Conservation (phyloP, 805 yeast species). For the Hemisphaericaspora nanyangensis region DNA sequence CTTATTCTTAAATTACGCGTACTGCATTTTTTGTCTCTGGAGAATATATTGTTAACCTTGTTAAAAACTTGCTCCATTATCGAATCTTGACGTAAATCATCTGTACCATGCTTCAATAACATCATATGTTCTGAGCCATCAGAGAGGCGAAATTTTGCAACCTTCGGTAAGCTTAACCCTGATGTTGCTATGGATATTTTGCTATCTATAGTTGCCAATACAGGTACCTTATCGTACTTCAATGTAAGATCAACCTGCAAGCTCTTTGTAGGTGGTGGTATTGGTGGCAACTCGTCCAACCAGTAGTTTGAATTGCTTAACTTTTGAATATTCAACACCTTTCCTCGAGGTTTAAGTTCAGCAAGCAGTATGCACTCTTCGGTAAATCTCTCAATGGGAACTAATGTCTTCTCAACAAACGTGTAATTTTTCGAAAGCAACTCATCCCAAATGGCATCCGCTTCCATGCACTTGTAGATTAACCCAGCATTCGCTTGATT, state of each 20-base stretch:
- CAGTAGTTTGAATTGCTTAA: slow-evolving; percentile 46
- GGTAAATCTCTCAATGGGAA: slow-evolving; percentile 49
- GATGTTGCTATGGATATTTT: slow-evolving; percentile 62
- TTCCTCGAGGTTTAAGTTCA: slow-evolving; percentile 37
- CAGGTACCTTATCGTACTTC: slow-evolving; percentile 45
- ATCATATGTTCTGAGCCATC: slow-evolving; percentile 59
- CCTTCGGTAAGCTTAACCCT: slow-evolving; percentile 87
- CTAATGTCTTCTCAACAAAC: slow-evolving; percentile 28
- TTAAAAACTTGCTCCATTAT: slow-evolving; percentile 97
- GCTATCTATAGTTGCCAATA: slow-evolving; percentile 43
- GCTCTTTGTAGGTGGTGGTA: slow-evolving; percentile 68
- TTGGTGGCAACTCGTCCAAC: slow-evolving; percentile 43
- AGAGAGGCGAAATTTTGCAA: slow-evolving; percentile 50
- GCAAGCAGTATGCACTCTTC: slow-evolving; percentile 51
- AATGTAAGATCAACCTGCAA: slow-evolving; percentile 41
- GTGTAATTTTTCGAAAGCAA: slow-evolving; percentile 23
- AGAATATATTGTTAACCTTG: slow-evolving; percentile 70
- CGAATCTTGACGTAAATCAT: slow-evolving; percentile 92
- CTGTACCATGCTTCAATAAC: slow-evolving; percentile 80
- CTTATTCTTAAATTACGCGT: slow-evolving; percentile 59
- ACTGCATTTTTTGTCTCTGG: slow-evolving; percentile 51
- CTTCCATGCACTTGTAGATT: slow-evolving; percentile 46
- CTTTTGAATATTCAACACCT: slow-evolving; percentile 27
- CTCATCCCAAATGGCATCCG: slow-evolving; percentile 43
- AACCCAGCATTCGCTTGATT: slow-evolving; percentile 30